Conservation (phyloP, 768 basidiomycete species). For the Mycena sanguinolenta region DNA sequence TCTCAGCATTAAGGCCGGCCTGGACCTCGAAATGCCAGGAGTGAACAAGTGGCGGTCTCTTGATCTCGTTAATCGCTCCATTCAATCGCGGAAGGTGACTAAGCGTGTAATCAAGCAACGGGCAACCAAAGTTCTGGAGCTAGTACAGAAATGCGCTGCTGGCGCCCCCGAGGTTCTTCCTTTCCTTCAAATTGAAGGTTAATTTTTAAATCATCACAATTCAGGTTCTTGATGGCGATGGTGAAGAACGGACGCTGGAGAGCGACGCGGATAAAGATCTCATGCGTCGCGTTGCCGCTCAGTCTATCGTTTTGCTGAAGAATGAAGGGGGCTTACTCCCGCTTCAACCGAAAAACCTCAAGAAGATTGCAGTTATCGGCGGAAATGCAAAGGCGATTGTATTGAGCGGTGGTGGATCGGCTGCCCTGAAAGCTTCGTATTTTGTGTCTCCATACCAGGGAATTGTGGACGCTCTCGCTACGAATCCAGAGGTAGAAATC, state of each 20-base stretch:
- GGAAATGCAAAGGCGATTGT: slow-evolving; percentile 75
- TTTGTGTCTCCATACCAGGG: slow-evolving; percentile 85
- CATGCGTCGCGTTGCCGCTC: slow-evolving; percentile 75
- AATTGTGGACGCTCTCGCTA: slow-evolving; percentile 69
- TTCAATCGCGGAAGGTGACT: slow-evolving; percentile 74
- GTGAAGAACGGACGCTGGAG: slow-evolving; percentile 72
- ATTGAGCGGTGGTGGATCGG: slow-evolving; percentile 80
- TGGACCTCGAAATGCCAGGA: slow-evolving; percentile 88
- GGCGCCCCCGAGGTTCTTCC: slow-evolving; percentile 71
- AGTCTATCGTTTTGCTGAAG: slow-evolving; percentile 82
- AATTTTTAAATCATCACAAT: background rate
- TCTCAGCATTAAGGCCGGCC: slow-evolving; percentile 76
- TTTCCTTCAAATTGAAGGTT: slow-evolving; percentile 1
- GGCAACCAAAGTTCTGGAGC: slow-evolving; percentile 73
- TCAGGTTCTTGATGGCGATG: slow-evolving; percentile 80
- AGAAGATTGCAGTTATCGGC: slow-evolving; percentile 83
- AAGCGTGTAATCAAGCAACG: slow-evolving; percentile 75
- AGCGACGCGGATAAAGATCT: slow-evolving; percentile 71
- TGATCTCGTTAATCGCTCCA: slow-evolving; percentile 74
- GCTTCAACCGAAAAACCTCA: slow-evolving; percentile 61
- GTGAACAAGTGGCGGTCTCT: slow-evolving; percentile 80
- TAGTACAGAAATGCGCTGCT: slow-evolving; percentile 77
- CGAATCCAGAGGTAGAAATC: slow-evolving; percentile 62
- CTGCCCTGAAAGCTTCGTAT: slow-evolving; percentile 80
- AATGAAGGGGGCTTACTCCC: slow-evolving; percentile 72